Evolutionary conservation across 2,329 filamentous ascomycete genomes (phyloP), one percentile per base, ranked within the genome.

Genomic region (Neopestalotiopsis sp.): DNA sequence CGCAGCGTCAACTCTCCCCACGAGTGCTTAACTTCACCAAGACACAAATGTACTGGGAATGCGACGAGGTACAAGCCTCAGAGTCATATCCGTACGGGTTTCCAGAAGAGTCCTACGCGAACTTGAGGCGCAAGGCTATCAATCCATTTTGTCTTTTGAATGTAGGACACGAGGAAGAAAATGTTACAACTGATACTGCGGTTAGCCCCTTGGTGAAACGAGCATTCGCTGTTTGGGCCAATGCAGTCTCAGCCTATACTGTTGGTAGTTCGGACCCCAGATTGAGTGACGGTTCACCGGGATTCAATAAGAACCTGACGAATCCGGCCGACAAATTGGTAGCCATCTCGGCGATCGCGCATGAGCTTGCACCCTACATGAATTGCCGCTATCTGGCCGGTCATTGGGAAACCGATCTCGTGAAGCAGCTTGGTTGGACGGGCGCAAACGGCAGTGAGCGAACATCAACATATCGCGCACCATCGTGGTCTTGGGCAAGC

Each of bases 401-500:
- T 14, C 53, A 57, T 1, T 57, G 53, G 53, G 53, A 57, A 28
- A 57, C 7, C 1, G 53, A 57, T n/a, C 53, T 57, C 17, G 53
- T 57, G 6, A 57, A 14, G 53, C 53, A 57, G 24, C 53, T 57
- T 57, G 53, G 9, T n/a, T 57, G 53, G 53, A 57, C 53, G 9
- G 53, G 53, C 17, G 7, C 53, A 14, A 57, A 57, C 24, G 53
- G 53, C 53, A 57, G 53, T 28, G 9, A 57, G 40, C 24, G 66
- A n/a, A 42, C 32, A 7, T 4, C 24, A 10, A 30, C 58, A 7
- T 68, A 59, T 12, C 17, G 61, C 5, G 67, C 67, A 3, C 67
- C 67, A 9, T 40, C 67, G 0, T 68, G 67, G 67, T 68, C 67
- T 1, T 68, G 67, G 67, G 67, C 67, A 6, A 62, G 59, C 7